phyloP scores from a whole-genome alignment of 1,284 basidiomycete species.

The Athelia sp. region DNA sequence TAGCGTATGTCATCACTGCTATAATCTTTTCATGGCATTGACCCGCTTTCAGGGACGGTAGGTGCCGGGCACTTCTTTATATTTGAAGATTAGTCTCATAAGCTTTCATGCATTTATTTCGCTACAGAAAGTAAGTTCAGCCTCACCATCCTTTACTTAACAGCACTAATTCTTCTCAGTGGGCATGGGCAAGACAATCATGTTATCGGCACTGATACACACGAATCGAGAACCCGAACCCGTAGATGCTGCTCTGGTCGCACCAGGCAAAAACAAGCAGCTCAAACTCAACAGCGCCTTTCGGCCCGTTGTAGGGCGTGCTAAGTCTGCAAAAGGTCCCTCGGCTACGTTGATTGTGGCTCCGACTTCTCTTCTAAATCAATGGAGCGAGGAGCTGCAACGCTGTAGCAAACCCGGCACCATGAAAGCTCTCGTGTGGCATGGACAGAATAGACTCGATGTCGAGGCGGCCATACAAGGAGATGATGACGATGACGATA shows the following conservation, averaged over 20 bases:
- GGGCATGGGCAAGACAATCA: slow-evolving; percentile 98
- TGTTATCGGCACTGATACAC: slow-evolving; percentile 90
- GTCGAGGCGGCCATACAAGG: slow-evolving; percentile 58
- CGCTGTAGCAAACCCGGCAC: slow-evolving; percentile 69
- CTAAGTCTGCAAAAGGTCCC: slow-evolving; percentile 27
- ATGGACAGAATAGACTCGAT: slow-evolving; percentile 79
- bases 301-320: slow-evolving; percentile 33
- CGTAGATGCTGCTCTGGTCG: slow-evolving; percentile 23
- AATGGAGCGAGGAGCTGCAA: slow-evolving; percentile 89
- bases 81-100: too few relatives aligned
- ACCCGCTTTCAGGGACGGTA: slow-evolving; percentile 48
- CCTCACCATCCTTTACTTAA: not conserved
- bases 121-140: slow-evolving; percentile 40
- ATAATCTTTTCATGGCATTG: slow-evolving; percentile 9
- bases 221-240: slow-evolving; percentile 54
- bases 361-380: slow-evolving; percentile 85
- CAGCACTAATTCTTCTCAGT: slow-evolving; percentile 32
- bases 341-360: slow-evolving; percentile 88
- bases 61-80: slow-evolving; percentile 9
- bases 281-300: slow-evolving; percentile 61
- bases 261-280: slow-evolving; percentile 44
- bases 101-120: too few relatives aligned
- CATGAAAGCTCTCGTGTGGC: slow-evolving; percentile 75
- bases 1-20: slow-evolving; percentile 59
- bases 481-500: slow-evolving; percentile 40